A percentile compares a stretch with the other conserved stretches of the same genome.
Conservation (phyloP, 2,329 filamentous ascomycete species). For the Saccharata proteae region DNA sequence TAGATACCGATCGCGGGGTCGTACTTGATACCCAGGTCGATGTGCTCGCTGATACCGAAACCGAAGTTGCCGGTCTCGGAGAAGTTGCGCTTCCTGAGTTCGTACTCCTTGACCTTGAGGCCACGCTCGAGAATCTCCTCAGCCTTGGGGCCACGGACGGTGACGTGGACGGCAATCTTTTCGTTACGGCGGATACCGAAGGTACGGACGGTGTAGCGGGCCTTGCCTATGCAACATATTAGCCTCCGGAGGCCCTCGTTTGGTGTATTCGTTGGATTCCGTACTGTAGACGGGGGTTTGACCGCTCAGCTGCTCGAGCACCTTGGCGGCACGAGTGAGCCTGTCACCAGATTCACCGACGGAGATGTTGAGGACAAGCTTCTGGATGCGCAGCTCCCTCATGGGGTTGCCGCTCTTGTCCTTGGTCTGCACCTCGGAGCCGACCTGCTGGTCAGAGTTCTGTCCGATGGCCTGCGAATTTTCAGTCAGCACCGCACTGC, state of each 20-base stretch:
- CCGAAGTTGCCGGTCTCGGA: constrained; percentile 99
- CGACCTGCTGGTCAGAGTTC: constrained; percentile 1
- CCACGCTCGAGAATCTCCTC: constrained; percentile 99
- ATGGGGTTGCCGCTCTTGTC: constrained; percentile 93
- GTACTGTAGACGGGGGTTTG: constrained; percentile 99
- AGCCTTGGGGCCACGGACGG: constrained; percentile 96
- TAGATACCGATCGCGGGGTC: constrained; percentile 97
- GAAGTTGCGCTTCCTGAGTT: constrained; percentile 99
- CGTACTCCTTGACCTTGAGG: constrained; percentile 99
- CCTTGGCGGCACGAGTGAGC: constrained; percentile 98
- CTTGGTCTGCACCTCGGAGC: constrained; percentile 30
- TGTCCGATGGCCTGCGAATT: constrained; percentile 1
- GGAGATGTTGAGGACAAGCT: constrained; percentile 98
- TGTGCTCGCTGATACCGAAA: constrained; percentile 99
- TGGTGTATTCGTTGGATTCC: constrained; percentile 15
- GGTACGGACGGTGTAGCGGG: constrained; percentile 99
- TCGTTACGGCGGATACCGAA: constrained; percentile 99
- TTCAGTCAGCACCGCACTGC: constrained; percentile 14
- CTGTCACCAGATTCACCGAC: constrained; percentile 99
- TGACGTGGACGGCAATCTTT: constrained; percentile 99
- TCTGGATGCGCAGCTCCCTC: constrained; percentile 99
- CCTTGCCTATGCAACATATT: constrained; percentile 60
- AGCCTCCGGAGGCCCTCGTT: constrained; percentile 1
- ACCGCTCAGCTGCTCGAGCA: constrained; percentile 98
- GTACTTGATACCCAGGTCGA: constrained; percentile 99